phyloP scores from a whole-genome alignment of 441 rosid genomes.

The Erysimum cheiri region DNA sequence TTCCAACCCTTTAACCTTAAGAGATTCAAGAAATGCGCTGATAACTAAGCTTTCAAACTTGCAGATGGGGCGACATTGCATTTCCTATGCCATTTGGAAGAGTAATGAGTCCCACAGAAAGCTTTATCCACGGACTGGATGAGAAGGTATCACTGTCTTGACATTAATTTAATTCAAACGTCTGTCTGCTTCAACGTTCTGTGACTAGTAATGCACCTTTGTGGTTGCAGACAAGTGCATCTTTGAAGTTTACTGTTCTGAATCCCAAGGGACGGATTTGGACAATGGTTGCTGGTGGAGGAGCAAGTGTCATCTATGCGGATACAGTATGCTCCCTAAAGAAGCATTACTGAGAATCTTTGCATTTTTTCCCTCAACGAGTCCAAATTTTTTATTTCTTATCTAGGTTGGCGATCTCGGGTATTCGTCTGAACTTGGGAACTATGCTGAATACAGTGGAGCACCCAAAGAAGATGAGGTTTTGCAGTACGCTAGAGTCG shows the following conservation, averaged over 20 bases:
- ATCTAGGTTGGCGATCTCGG: conserved; percentile 76
- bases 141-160: conserved; percentile 64
- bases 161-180: not conserved
- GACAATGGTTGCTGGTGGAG: conserved; percentile 99
- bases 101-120: conserved; percentile 73
- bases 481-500: conserved; percentile 94
- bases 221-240: conserved; percentile 84
- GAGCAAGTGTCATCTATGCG: conserved; percentile 97
- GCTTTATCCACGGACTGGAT: conserved; percentile 88
- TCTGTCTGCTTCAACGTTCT: conserved; percentile 12
- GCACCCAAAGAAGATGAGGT: conserved; percentile 97
- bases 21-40: not conserved
- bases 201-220: conserved; percentile 7
- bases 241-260: conserved; percentile 89
- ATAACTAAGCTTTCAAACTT: conserved; percentile 27
- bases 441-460: conserved; percentile 89
- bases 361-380: not conserved
- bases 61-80: conserved; percentile 70
- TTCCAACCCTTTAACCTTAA: not conserved
- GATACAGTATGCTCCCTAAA: conserved; percentile 63
- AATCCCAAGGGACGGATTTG: conserved; percentile 94
- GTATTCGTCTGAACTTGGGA: conserved; percentile 70
- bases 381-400: conserved; percentile 5
- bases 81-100: conserved; percentile 81
- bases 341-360: conserved; percentile 7